These are phyloP conservation scores for Lentinula detonsa DNA, from an alignment of 768 basidiomycete genomes.

Conservation along the genomic window DNA sequence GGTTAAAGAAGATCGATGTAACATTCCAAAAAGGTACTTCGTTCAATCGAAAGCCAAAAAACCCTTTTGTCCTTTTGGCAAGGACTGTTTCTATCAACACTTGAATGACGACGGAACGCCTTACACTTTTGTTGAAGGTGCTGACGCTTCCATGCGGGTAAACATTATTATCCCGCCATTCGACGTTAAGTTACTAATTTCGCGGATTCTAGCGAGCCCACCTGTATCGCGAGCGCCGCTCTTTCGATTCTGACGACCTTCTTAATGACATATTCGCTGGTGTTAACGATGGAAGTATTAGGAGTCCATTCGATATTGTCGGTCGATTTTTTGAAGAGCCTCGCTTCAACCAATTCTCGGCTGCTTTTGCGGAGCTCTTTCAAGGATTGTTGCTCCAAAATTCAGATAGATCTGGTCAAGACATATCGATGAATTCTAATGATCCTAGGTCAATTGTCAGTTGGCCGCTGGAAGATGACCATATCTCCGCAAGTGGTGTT, in stretches of 20 bases:
- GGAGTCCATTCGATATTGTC: not conserved
- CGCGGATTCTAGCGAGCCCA: not conserved
- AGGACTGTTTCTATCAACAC: constrained; percentile 80
- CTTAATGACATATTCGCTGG: not conserved
- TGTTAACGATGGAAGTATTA: not conserved
- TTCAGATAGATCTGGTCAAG: not conserved
- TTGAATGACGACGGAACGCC: constrained; percentile 59
- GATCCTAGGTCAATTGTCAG: not conserved
- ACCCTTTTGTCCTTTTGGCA: constrained; percentile 72
- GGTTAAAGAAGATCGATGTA: not conserved
- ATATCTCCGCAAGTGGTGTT: not conserved
- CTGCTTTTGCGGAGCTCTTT: not conserved
- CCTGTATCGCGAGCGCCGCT: not conserved
- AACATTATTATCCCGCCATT: constrained; percentile 12
- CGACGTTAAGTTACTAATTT: not conserved
- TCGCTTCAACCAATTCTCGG: not conserved
- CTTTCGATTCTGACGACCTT: not conserved
- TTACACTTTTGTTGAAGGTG: constrained; percentile 49
- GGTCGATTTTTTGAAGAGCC: not conserved
- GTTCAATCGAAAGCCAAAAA: constrained; percentile 38
- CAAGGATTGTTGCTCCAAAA: not conserved
- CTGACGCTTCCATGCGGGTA: constrained; percentile 49
- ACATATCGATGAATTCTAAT: not conserved
- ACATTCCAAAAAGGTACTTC: constrained; percentile 48
- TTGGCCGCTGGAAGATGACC: not conserved